Conservation (phyloP, 352 stramenopile species). For the Thraustochytrium striatum region DNA sequence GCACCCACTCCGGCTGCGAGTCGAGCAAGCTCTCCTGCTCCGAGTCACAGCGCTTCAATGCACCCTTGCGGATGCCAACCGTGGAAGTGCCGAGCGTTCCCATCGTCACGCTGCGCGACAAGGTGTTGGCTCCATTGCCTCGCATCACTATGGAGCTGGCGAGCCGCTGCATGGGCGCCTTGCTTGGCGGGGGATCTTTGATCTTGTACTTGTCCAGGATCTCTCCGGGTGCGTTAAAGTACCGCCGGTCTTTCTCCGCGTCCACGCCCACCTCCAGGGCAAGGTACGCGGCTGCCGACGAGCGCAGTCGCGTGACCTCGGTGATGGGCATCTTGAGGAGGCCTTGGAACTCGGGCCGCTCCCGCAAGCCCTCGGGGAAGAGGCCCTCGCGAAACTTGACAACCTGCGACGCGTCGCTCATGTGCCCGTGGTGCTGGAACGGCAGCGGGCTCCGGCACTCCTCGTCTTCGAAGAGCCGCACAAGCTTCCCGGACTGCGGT, state of each 20-base stretch:
- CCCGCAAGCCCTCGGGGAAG: slow-evolving; percentile 8
- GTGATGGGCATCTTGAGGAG: not conserved
- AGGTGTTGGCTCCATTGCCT: not conserved
- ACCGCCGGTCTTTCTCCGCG: not conserved
- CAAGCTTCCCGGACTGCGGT: too few species aligned
- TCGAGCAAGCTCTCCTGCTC: too few species aligned
- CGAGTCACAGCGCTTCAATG: too few species aligned
- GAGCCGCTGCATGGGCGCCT: not conserved
- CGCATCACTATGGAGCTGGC: not conserved
- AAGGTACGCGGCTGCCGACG: not conserved
- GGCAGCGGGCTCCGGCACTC: too few species aligned
- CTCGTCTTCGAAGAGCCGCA: too few species aligned
- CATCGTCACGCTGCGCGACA: not conserved
- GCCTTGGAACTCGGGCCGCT: not conserved
- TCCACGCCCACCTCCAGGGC: slow-evolving; percentile 29
- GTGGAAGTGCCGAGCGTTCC: not conserved
- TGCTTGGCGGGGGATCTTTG: not conserved
- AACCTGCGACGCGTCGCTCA: too few species aligned
- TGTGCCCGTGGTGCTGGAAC: too few species aligned
- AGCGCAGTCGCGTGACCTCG: not conserved
- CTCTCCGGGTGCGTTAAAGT: not conserved
- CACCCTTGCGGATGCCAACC: too few species aligned
- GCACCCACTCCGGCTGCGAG: not conserved
- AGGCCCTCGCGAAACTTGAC: not conserved
- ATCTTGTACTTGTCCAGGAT: slow-evolving; percentile 12